These are phyloP conservation scores for Globisporangium irregulare DNA, from an alignment of 352 stramenopile species.

Conservation along the genomic window DNA sequence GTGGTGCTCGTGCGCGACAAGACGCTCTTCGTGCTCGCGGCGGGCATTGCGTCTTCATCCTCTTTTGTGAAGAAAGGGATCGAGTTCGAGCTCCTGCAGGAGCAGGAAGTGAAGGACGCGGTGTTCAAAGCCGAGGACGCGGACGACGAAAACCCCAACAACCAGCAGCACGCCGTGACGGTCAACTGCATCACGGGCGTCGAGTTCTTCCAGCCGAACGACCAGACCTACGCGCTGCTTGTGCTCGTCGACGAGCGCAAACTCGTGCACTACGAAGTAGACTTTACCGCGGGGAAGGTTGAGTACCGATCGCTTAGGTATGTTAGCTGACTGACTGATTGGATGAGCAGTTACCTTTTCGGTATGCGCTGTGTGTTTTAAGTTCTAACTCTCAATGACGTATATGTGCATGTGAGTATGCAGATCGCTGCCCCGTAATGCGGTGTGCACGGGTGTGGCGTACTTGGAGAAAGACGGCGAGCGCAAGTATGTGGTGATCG, in stretches of 20 bases:
- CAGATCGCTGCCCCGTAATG: conserved; percentile 57
- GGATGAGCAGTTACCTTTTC: neutral
- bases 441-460: conserved; percentile 60
- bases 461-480: conserved; percentile 25
- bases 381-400: neutral
- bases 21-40: conserved; percentile 57
- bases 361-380: neutral
- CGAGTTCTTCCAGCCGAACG: conserved; percentile 32
- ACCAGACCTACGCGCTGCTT: conserved; percentile 33
- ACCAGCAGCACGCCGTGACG: conserved; percentile 20
- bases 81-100: conserved; percentile 41
- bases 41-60: neutral
- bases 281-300: conserved; percentile 39
- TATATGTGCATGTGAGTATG: neutral
- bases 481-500: conserved; percentile 56
- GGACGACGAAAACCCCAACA: conserved; percentile 30
- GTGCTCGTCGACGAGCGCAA: conserved; percentile 67
- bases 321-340: neutral
- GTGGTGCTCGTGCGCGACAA: conserved; percentile 52
- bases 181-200: conserved; percentile 47
- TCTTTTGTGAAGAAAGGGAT: conserved; percentile 22
- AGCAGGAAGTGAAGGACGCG: conserved; percentile 18
- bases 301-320: conserved; percentile 32
- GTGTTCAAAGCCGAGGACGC: conserved; percentile 18
- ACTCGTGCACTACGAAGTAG: conserved; percentile 73